A percentile compares a stretch with the other conserved stretches of the same genome.
These are phyloP conservation scores for Alternaria angustiovoidea DNA, from an alignment of 2,329 filamentous ascomycete species.

Conservation along the genomic window DNA sequence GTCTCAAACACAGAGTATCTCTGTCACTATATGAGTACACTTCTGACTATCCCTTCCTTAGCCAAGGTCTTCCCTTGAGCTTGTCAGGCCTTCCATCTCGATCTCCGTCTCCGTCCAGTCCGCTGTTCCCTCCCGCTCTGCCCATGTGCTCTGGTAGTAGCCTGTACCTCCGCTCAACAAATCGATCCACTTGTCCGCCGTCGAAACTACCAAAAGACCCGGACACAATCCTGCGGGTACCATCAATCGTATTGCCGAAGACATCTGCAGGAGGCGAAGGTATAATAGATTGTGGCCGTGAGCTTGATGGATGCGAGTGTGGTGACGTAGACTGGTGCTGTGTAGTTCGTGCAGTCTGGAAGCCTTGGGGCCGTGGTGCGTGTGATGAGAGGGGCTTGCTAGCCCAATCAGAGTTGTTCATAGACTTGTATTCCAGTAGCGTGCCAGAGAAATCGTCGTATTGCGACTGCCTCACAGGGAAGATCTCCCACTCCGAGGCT, in stretches of 20 bases:
- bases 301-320: neutral
- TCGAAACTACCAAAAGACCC: slow-evolving; percentile 25
- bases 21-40: too few species aligned
- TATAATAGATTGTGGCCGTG: too few species aligned
- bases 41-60: neutral
- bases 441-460: neutral
- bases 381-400: neutral
- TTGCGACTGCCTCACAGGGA: neutral
- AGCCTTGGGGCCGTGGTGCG: neutral
- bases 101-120: neutral
- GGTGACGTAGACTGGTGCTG: neutral
- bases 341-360: neutral
- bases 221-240: slow-evolving; percentile 9
- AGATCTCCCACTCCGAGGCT: neutral
- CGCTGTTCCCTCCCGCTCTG: neutral
- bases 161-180: slow-evolving; percentile 17
- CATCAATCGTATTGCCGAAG: neutral
- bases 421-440: neutral
- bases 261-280: neutral
- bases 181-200: neutral
- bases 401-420: slow-evolving; percentile 2
- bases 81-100: neutral
- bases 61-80: slow-evolving; percentile 10
- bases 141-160: neutral
- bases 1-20: neutral